These are phyloP conservation scores for Arachnomyces sp. DNA, from an alignment of 2,329 filamentous ascomycete genomes.

Conservation along the genomic window DNA sequence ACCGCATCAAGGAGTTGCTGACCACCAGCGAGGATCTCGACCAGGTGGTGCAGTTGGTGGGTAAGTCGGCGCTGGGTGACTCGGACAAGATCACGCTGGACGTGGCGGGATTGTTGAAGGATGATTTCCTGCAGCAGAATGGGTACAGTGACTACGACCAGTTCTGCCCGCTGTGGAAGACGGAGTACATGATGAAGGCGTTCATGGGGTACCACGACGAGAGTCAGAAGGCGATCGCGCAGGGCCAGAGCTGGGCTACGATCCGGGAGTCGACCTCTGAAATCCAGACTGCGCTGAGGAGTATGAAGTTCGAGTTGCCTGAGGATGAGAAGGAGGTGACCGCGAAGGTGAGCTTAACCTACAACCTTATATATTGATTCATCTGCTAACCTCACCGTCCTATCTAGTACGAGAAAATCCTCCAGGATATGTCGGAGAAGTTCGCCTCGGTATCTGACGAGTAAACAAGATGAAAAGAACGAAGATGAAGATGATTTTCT, in stretches of 20 bases:
- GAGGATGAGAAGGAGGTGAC: conserved; percentile 68
- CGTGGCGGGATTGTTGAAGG: conserved; percentile 84
- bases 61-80: conserved; percentile 92
- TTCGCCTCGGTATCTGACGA: conserved; percentile 95
- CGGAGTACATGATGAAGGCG: conserved; percentile 99
- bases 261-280: conserved; percentile 84
- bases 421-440: conserved; percentile 91
- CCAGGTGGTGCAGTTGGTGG: conserved; percentile 96
- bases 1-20: conserved; percentile 87
- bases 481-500: too few relatives aligned
- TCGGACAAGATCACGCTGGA: conserved; percentile 97
- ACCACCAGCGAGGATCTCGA: conserved; percentile 95
- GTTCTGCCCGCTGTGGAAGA: conserved; percentile 99
- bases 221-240: conserved; percentile 85
- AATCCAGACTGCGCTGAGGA: conserved; percentile 73
- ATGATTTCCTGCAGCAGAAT: conserved; percentile 98
- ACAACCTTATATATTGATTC: background rate
- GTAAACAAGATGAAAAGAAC: conserved; percentile 48
- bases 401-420: conserved; percentile 74
- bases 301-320: conserved; percentile 95
- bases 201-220: conserved; percentile 99
- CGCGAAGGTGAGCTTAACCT: conserved; percentile 62
- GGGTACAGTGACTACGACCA: conserved; percentile 98
- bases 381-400: conserved; percentile 32
- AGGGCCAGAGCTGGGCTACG: conserved; percentile 87